These are phyloP conservation scores for Tulasnella sp. DNA, from an alignment of 768 basidiomycete genomes.

Conservation along the genomic window DNA sequence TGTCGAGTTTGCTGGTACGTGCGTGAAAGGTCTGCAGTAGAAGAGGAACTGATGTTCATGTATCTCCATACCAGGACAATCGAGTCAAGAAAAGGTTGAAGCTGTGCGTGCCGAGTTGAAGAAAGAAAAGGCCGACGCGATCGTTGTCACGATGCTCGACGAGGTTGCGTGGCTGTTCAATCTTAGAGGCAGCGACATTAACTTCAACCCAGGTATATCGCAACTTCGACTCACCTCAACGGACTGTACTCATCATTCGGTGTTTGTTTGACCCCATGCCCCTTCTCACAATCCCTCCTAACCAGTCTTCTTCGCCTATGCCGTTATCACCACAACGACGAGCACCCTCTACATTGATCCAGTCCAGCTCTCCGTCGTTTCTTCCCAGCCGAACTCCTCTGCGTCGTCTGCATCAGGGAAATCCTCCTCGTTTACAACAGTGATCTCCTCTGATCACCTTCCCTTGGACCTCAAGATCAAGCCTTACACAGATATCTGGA, in stretches of 20 bases:
- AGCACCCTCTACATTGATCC: constrained; percentile 61
- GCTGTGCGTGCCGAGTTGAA: constrained; percentile 51
- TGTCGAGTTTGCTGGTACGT: constrained; percentile 41
- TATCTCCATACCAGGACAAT: constrained; percentile 36
- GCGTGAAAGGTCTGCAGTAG: constrained; percentile 37
- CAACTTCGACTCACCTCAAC: not conserved
- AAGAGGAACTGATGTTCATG: not conserved
- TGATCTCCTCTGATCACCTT: not conserved
- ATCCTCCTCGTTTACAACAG: constrained; percentile 1
- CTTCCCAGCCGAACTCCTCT: constrained; percentile 25
- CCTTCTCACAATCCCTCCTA: not conserved
- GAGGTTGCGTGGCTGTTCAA: constrained; percentile 95
- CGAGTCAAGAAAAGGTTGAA: constrained; percentile 53
- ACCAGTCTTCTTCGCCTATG: constrained; percentile 85
- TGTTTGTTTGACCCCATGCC: not conserved
- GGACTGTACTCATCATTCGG: no score
- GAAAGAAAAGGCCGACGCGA: constrained; percentile 43
- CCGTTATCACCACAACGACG: constrained; percentile 49
- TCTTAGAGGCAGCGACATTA: constrained; percentile 83
- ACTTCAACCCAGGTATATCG: constrained; percentile 59
- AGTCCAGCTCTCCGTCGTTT: constrained; percentile 36
- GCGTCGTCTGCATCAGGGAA: constrained; percentile 38
- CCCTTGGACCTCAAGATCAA: constrained; percentile 43
- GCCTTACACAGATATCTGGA: constrained; percentile 59
- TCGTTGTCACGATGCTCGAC: constrained; percentile 81